These are phyloP conservation scores for Amanita brunnescens DNA, from an alignment of 768 basidiomycete species.

Conservation along the genomic window DNA sequence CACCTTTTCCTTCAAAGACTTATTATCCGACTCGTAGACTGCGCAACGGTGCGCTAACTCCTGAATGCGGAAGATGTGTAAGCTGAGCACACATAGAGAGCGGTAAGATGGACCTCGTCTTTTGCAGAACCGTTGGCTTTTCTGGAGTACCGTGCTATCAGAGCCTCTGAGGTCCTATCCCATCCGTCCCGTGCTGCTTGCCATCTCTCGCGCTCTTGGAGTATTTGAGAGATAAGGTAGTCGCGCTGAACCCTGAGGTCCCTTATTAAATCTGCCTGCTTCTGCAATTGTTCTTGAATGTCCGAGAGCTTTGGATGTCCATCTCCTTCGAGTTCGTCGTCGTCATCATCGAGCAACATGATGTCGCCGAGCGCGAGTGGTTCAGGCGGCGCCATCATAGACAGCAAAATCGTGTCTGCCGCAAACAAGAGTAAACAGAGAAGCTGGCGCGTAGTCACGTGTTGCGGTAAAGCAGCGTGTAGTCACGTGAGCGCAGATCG, in stretches of 20 bases:
- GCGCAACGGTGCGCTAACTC: constrained; percentile 46
- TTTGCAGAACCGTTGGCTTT: constrained; percentile 22
- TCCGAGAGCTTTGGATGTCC: background rate
- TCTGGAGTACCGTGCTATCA: constrained; percentile 42
- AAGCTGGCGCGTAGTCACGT: constrained; percentile 7
- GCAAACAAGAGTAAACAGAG: constrained; percentile 3
- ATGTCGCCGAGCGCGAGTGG: constrained; percentile 7
- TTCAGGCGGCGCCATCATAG: background rate
- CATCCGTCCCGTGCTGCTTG: constrained; percentile 55
- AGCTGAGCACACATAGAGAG: constrained; percentile 4
- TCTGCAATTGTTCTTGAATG: constrained; percentile 29
- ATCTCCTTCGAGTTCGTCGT: background rate
- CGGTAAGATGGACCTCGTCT: constrained; percentile 32
- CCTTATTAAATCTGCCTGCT: constrained; percentile 57
- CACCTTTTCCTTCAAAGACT: constrained; percentile 52
- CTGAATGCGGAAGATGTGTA: constrained; percentile 22
- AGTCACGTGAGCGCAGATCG: background rate
- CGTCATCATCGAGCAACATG: constrained; percentile 6
- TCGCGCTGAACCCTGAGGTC: constrained; percentile 50
- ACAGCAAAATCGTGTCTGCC: background rate
- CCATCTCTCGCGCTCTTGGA: constrained; percentile 56
- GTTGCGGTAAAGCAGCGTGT: background rate
- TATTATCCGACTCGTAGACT: constrained; percentile 52
- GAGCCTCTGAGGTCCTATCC: constrained; percentile 59
- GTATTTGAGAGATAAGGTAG: constrained; percentile 39